These are phyloP conservation scores for Sporothrix pseudoabietina DNA, from an alignment of 2,329 filamentous ascomycete genomes.

Conservation along the genomic window DNA sequence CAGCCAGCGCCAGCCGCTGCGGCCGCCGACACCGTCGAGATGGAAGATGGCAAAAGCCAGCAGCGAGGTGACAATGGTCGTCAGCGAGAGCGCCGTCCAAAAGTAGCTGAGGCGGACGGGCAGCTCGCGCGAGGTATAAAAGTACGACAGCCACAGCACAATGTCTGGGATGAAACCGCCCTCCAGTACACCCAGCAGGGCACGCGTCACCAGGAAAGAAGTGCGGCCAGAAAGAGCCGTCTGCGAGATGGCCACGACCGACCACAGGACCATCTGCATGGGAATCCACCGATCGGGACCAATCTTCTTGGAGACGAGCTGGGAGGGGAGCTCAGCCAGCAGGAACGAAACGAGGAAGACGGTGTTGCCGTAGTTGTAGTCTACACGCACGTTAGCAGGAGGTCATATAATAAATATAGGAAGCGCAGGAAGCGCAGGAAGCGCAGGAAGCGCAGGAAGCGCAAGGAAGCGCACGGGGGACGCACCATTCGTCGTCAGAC, in stretches of 20 bases:
- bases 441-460: too few relatives aligned
- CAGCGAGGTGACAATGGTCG: conserved; percentile 42
- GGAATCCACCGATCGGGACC: conserved; percentile 45
- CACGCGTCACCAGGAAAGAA: conserved; percentile 40
- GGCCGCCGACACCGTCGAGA: conserved; percentile 43
- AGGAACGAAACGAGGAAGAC: conserved; percentile 59
- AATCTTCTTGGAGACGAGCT: conserved; percentile 59
- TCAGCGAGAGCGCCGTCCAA: conserved; percentile 40
- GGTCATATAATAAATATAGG: too few relatives aligned
- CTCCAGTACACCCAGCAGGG: conserved; percentile 41
- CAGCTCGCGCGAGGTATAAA: conserved; percentile 42
- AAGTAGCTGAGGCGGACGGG: conserved; percentile 42
- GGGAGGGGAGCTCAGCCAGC: conserved; percentile 61
- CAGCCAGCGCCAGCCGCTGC: conserved; percentile 48
- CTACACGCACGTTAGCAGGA: conserved; percentile 34
- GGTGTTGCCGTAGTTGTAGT: conserved; percentile 58
- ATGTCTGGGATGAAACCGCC: conserved; percentile 45
- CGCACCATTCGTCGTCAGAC: conserved; percentile 48
- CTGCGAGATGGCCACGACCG: conserved; percentile 41
- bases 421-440: too few relatives aligned
- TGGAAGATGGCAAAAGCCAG: conserved; percentile 44
- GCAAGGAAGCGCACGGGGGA: too few relatives aligned
- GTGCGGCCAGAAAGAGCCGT: conserved; percentile 39
- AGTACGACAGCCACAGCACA: conserved; percentile 44
- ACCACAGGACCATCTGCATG: conserved; percentile 44